Conservation (phyloP, 805 yeast genomes). For the Saturnispora zaruensis region DNA sequence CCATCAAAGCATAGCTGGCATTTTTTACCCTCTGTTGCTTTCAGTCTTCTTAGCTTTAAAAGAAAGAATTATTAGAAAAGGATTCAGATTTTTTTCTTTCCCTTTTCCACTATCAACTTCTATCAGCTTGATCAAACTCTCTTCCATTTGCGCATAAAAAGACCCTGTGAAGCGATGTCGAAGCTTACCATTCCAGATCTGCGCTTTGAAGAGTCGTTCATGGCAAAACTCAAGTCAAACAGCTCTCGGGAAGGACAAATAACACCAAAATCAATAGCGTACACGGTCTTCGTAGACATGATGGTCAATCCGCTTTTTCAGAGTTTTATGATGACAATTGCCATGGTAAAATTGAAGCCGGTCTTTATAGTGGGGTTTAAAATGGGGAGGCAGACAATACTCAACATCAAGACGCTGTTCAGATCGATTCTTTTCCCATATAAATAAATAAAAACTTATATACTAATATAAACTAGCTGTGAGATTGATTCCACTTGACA, state of each 20-base stretch:
- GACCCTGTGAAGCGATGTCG: not conserved
- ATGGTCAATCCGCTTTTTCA: conserved; percentile 49
- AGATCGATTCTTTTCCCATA: conserved; percentile 5
- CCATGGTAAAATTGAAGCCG: conserved; percentile 31
- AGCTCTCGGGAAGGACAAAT: conserved; percentile 16
- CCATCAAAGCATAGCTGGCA: no score
- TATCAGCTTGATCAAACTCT: not conserved
- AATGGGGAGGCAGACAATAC: conserved; percentile 16
- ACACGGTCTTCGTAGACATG: conserved; percentile 45
- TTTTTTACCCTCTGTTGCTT: no score
- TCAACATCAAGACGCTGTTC: conserved; percentile 11
- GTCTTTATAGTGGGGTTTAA: conserved; percentile 10
- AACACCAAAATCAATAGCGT: conserved; percentile 34
- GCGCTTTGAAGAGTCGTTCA: conserved; percentile 57
- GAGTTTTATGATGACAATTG: conserved; percentile 39
- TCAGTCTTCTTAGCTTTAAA: no score
- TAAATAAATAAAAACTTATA: not conserved
- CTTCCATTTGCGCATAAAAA: not conserved
- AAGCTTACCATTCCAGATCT: conserved; percentile 45
- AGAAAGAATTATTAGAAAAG: not conserved
- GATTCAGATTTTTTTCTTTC: not conserved
- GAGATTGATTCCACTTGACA: conserved; percentile 57
- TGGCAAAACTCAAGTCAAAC: conserved; percentile 28
- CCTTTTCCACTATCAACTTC: not conserved
- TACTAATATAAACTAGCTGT: not conserved